Percentiles rank a stretch among this genome's conserved stretches.
Evolutionary conservation across 2,329 filamentous ascomycete species (phyloP).

Genomic region (Ophiostoma novo-ulmi): DNA sequence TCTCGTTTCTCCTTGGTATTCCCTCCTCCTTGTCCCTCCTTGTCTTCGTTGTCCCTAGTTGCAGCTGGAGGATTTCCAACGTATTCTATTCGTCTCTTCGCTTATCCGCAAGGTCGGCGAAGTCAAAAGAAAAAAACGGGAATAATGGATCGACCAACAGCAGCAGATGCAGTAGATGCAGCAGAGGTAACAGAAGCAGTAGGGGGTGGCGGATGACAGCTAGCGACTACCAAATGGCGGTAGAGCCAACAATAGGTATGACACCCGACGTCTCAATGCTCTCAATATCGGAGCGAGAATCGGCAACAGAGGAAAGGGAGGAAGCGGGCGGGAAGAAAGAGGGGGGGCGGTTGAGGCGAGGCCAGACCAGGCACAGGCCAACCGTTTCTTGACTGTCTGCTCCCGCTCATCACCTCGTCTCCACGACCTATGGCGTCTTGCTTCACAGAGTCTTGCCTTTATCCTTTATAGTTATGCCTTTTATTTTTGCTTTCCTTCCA

Average conservation of each 20-base stretch:
- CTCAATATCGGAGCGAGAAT: not conserved
- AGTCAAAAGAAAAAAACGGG: not conserved
- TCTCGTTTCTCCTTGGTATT: not conserved
- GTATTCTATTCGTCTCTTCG: not conserved
- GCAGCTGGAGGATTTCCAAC: not conserved
- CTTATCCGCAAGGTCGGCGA: not conserved
- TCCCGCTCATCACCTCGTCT: not conserved
- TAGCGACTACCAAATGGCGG: not conserved
- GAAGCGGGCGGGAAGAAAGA: not conserved
- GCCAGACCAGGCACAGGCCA: not conserved
- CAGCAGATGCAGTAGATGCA: not conserved
- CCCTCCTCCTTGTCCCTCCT: not conserved
- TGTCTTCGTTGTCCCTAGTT: not conserved
- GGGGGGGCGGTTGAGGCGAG: not conserved
- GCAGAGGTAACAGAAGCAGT: not conserved
- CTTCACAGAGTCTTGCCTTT: not conserved
- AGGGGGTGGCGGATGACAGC: not conserved
- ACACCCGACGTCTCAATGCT: not conserved
- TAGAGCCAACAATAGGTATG: not conserved
- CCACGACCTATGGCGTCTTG: not conserved
- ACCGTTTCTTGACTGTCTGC: not conserved
- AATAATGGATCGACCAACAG: slow-evolving; percentile 1
- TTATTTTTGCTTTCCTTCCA: not conserved
- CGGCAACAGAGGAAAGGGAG: not conserved
- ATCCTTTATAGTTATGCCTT: not conserved